phyloP scores from a whole-genome alignment of 352 stramenopile genomes.

The Hyaloperonospora brassicae region DNA sequence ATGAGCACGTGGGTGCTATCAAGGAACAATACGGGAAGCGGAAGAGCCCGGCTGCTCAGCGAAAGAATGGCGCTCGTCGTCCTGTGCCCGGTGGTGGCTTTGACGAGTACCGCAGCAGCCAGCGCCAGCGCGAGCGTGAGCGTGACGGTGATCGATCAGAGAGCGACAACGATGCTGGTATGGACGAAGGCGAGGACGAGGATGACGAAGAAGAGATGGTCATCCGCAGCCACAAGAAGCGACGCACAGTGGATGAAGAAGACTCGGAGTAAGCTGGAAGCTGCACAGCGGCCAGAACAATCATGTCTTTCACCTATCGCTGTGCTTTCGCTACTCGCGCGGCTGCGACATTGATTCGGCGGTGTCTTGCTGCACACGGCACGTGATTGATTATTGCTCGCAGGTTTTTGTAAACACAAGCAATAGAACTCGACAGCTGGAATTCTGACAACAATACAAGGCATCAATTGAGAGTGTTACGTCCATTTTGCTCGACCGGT shows the following conservation, averaged over 20 bases:
- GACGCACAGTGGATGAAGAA: constrained; percentile 72
- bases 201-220: constrained; percentile 76
- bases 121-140: constrained; percentile 29
- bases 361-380: neutral
- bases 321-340: too few relatives aligned
- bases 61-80: constrained; percentile 32
- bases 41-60: constrained; percentile 24
- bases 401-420: too few relatives aligned
- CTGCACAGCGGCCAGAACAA: constrained; percentile 1
- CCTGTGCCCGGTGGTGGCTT: constrained; percentile 58
- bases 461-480: too few relatives aligned
- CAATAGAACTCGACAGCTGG: too few relatives aligned
- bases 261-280: constrained; percentile 62
- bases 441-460: too few relatives aligned
- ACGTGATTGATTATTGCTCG: too few relatives aligned
- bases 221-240: constrained; percentile 66
- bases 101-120: constrained; percentile 69
- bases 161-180: constrained; percentile 43
- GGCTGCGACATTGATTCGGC: neutral
- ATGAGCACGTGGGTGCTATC: constrained; percentile 76
- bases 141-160: constrained; percentile 58
- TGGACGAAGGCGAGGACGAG: constrained; percentile 56
- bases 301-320: constrained; percentile 3
- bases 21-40: constrained; percentile 76
- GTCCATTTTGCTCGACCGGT: too few relatives aligned